phyloP scores from a whole-genome alignment of 1,284 basidiomycete genomes.

The Apiotrichum brassicae region DNA sequence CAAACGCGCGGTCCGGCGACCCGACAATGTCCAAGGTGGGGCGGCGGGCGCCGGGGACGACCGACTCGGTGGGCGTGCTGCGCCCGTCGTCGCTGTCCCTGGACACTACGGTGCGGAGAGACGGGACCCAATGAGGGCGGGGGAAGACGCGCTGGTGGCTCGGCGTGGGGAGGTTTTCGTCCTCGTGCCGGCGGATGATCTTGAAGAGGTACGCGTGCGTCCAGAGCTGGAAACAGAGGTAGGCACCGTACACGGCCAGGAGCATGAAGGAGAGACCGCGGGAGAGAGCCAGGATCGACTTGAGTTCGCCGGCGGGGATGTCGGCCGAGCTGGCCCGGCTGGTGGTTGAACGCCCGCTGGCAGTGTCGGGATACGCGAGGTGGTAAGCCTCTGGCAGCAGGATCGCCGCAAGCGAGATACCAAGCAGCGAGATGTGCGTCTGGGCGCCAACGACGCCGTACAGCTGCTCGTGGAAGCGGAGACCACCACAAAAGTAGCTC shows the following conservation, averaged over 20 bases:
- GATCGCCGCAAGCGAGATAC: conserved; percentile 63
- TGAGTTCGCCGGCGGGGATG: conserved; percentile 22
- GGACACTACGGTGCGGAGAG: conserved; percentile 16
- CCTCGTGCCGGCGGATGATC: conserved; percentile 20
- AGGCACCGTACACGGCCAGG: conserved; percentile 53
- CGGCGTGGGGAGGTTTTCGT: conserved; percentile 36
- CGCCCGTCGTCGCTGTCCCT: conserved; percentile 4
- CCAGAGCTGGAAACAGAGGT: conserved; percentile 51
- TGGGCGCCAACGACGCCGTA: conserved; percentile 66
- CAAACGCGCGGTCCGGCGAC: too few species aligned
- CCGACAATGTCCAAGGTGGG: background rate
- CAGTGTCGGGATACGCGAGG: conserved; percentile 41
- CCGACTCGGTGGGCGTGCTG: background rate
- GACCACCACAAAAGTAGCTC: conserved; percentile 54
- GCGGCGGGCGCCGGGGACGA: background rate
- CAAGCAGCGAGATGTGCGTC: conserved; percentile 70
- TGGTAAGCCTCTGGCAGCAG: conserved; percentile 67
- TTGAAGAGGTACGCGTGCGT: conserved; percentile 58
- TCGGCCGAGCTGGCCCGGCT: background rate
- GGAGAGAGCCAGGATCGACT: conserved; percentile 47
- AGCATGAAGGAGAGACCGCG: conserved; percentile 55
- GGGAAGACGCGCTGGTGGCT: conserved; percentile 38
- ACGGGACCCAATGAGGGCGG: conserved; percentile 43
- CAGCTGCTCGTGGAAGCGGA: conserved; percentile 59
- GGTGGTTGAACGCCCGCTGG: conserved; percentile 5